These are phyloP conservation scores for Biscogniauxia mediterranea DNA, from an alignment of 2,329 filamentous ascomycete genomes.

Conservation along the genomic window DNA sequence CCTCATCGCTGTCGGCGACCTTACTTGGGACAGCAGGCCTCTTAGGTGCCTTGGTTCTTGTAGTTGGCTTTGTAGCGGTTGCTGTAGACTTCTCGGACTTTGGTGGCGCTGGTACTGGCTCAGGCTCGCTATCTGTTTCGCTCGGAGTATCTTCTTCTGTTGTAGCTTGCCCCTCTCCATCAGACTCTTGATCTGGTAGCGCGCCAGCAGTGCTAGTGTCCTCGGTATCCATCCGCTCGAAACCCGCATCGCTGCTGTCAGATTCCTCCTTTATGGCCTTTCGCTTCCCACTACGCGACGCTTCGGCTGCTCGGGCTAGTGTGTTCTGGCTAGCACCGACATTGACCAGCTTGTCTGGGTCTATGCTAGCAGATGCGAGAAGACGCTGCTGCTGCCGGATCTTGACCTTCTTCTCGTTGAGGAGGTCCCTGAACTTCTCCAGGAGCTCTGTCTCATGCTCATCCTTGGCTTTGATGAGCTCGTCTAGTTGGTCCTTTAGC, in stretches of 20 bases:
- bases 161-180: constrained; percentile 33
- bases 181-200: constrained; percentile 25
- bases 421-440: constrained; percentile 65
- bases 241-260: constrained; percentile 45
- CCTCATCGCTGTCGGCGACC: constrained; percentile 23
- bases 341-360: constrained; percentile 35
- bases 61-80: constrained; percentile 4
- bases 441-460: constrained; percentile 65
- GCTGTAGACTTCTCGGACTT: constrained; percentile 12
- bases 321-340: constrained; percentile 25
- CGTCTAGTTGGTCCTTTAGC: constrained; percentile 62
- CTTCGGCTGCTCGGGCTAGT: constrained; percentile 26
- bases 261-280: constrained; percentile 43
- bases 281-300: constrained; percentile 49
- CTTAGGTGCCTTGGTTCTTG: constrained; percentile 10
- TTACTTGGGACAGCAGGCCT: constrained; percentile 4
- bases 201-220: constrained; percentile 10
- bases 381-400: constrained; percentile 71
- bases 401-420: constrained; percentile 80
- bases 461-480: constrained; percentile 64
- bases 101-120: constrained; percentile 21
- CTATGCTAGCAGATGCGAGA: constrained; percentile 47
- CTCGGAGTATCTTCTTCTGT: constrained; percentile 43
- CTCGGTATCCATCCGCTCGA: constrained; percentile 53
- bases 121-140: constrained; percentile 40